Evolutionary conservation across 257 asterid species (phyloP).

Genomic region (Plantago elongata): DNA sequence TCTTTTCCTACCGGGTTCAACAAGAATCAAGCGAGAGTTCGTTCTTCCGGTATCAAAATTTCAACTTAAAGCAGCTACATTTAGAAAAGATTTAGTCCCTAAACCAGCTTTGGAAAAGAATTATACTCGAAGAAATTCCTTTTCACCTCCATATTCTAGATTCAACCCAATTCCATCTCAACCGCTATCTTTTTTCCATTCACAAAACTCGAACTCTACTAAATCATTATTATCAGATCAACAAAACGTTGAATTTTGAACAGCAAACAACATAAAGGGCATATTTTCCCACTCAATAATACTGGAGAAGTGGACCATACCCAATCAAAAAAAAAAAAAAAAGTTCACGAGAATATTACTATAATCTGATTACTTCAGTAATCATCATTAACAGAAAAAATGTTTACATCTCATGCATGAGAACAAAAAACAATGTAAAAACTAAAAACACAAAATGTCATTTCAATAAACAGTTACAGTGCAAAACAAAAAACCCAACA

Average conservation of each 20-base stretch:
- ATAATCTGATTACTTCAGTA: neutral
- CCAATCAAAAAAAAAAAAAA: neutral
- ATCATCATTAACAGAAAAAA: neutral
- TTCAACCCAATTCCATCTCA: no score
- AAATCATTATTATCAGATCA: no score
- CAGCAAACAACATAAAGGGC: neutral
- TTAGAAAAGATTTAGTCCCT: neutral
- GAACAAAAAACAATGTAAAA: neutral
- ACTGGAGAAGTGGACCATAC: conserved; percentile 6
- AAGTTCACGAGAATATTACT: neutral
- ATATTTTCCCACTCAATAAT: neutral
- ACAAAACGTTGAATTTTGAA: neutral
- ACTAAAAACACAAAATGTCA: no score
- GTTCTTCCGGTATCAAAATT: neutral
- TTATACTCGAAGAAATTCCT: neutral
- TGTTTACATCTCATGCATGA: neutral
- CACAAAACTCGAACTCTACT: no score
- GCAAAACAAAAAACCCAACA: no score
- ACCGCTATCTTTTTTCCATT: no score
- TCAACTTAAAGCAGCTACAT: neutral
- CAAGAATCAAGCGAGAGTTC: conserved; percentile 1
- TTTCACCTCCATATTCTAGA: neutral
- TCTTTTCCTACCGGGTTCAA: neutral
- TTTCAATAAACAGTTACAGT: no score
- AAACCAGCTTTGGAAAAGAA: neutral